phyloP scores from a whole-genome alignment of 306 rosid species.

The Dicorynia guianensis region DNA sequence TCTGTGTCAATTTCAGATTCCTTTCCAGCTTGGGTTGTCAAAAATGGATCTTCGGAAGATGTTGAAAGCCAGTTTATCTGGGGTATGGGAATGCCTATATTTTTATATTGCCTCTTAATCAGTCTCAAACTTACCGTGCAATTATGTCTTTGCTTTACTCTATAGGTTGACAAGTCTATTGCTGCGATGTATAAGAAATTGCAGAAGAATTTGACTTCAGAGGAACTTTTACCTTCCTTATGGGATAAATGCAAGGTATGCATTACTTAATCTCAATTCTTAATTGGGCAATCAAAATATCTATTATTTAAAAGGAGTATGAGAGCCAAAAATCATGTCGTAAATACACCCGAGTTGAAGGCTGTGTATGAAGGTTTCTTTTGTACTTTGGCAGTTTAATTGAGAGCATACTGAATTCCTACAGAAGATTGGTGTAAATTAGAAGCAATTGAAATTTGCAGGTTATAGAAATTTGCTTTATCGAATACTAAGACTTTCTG shows the following conservation, averaged over 20 bases:
- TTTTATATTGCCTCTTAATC: conserved; percentile 7
- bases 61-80: conserved; percentile 85
- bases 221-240: conserved; percentile 93
- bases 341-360: conserved; percentile 1
- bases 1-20: conserved; percentile 72
- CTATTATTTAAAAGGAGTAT: background rate
- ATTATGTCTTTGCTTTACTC: conserved; percentile 30
- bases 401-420: conserved; percentile 12
- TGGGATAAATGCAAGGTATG: conserved; percentile 99
- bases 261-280: conserved; percentile 19
- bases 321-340: background rate
- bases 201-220: conserved; percentile 95
- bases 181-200: conserved; percentile 87
- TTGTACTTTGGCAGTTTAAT: background rate
- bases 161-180: conserved; percentile 86
- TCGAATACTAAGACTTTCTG: conserved; percentile 14
- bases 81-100: conserved; percentile 60
- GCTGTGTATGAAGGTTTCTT: conserved; percentile 5
- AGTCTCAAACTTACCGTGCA: conserved; percentile 18
- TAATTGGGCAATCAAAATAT: background rate
- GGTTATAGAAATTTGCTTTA: background rate
- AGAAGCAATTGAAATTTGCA: background rate
- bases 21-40: conserved; percentile 92
- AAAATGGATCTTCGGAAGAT: conserved; percentile 88
- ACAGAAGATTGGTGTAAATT: conserved; percentile 10